These are phyloP conservation scores for Penicillium angulare DNA, from an alignment of 495 filamentous ascomycete species.

Conservation along the genomic window DNA sequence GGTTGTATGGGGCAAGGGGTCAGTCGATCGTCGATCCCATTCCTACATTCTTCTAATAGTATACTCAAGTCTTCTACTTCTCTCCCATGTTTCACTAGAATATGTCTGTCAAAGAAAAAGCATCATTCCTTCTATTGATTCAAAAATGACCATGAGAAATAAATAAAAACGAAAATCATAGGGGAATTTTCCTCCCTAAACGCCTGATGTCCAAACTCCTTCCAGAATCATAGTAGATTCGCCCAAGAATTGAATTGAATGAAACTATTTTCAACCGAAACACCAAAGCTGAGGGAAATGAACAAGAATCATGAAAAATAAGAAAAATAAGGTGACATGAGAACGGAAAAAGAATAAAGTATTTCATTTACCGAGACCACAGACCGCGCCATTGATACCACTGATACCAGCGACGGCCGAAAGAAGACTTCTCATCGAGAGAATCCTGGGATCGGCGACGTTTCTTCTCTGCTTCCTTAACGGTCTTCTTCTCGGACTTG, in stretches of 20 bases:
- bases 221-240: too few species aligned
- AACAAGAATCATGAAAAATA: background rate
- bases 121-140: background rate
- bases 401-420: slow-evolving; percentile 28
- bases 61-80: background rate
- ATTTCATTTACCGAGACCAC: slow-evolving; percentile 23
- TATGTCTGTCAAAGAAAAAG: background rate
- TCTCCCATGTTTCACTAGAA: slow-evolving; percentile 6
- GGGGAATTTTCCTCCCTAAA: too few species aligned
- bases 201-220: too few species aligned
- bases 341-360: slow-evolving; percentile 2
- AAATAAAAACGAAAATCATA: background rate
- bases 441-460: slow-evolving; percentile 24
- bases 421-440: slow-evolving; percentile 30
- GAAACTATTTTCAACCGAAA: too few species aligned
- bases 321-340: slow-evolving; percentile 1
- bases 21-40: slow-evolving; percentile 16
- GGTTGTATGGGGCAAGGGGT: slow-evolving; percentile 17
- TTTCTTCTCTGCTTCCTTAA: slow-evolving; percentile 27
- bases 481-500: slow-evolving; percentile 34
- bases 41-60: slow-evolving; percentile 8
- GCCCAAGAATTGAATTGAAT: too few species aligned
- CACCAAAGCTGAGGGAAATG: slow-evolving; percentile 19
- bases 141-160: background rate
- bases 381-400: slow-evolving; percentile 35